A percentile compares a stretch with the other conserved stretches of the same genome.
These are phyloP conservation scores for Fusarium abutilonis DNA, from an alignment of 2,329 filamentous ascomycete genomes.

Conservation along the genomic window DNA sequence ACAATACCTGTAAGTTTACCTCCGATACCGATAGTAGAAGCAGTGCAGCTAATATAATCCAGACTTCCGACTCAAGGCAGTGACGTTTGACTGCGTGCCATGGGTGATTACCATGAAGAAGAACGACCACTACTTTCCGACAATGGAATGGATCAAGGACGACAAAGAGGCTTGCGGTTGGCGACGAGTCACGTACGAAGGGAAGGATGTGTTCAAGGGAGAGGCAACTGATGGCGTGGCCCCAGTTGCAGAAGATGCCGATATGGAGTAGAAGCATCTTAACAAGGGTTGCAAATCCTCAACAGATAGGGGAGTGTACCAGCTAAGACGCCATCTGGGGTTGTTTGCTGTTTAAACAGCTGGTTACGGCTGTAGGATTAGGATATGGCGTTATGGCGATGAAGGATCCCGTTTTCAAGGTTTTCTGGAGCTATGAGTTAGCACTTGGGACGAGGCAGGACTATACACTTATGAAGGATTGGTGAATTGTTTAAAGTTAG, in stretches of 20 bases:
- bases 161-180: constrained; percentile 67
- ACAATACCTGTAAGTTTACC: constrained; percentile 81
- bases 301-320: constrained; percentile 23
- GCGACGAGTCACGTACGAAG: constrained; percentile 71
- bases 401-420: constrained; percentile 46
- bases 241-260: constrained; percentile 55
- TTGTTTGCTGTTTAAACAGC: constrained; percentile 9
- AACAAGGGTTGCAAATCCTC: background rate
- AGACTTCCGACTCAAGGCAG: constrained; percentile 96
- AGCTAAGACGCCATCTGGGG: constrained; percentile 17
- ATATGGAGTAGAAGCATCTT: constrained; percentile 51
- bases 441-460: constrained; percentile 14
- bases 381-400: constrained; percentile 52
- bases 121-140: constrained; percentile 94
- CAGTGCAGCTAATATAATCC: constrained; percentile 27
- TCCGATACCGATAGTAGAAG: background rate
- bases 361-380: constrained; percentile 27
- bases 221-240: constrained; percentile 63
- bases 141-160: constrained; percentile 75
- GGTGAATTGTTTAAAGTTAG: constrained; percentile 2
- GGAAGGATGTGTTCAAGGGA: constrained; percentile 61
- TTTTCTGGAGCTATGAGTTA: constrained; percentile 49
- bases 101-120: constrained; percentile 99
- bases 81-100: constrained; percentile 97
- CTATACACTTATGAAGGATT: constrained; percentile 18